Percentiles rank a stretch among this genome's conserved stretches.
phyloP scores from a whole-genome alignment of 1,284 basidiomycete species.

The Tilletia indica region DNA sequence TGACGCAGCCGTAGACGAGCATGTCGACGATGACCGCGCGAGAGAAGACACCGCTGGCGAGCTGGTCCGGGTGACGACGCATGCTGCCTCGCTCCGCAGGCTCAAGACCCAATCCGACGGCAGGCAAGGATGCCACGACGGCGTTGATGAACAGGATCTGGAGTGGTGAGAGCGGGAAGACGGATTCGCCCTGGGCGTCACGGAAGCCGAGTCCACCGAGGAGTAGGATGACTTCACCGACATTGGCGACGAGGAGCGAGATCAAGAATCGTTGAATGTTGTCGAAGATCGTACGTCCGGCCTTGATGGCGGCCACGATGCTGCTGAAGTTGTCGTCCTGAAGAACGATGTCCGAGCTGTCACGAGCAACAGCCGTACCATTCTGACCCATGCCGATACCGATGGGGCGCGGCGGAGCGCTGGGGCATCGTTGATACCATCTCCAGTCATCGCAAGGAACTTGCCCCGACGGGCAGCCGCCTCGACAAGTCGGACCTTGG shows the following conservation, averaged over 20 bases:
- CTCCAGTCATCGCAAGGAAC: constrained; percentile 49
- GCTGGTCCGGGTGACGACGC: constrained; percentile 42
- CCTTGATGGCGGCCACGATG: constrained; percentile 45
- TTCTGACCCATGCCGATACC: constrained; percentile 68
- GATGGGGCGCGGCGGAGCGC: constrained; percentile 61
- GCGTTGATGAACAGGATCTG: constrained; percentile 50
- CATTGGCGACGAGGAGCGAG: constrained; percentile 46
- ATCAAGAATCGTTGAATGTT: constrained; percentile 51
- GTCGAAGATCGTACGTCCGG: constrained; percentile 49
- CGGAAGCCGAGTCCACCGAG: constrained; percentile 47
- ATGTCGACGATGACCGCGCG: constrained; percentile 45
- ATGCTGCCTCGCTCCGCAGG: constrained; percentile 42
- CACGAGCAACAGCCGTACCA: constrained; percentile 71
- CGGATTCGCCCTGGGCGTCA: constrained; percentile 38
- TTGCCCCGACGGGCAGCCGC: constrained; percentile 38
- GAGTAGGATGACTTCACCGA: constrained; percentile 47
- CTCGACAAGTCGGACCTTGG: constrained; percentile 50
- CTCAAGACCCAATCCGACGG: constrained; percentile 48
- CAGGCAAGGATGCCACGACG: constrained; percentile 46
- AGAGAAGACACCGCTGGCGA: constrained; percentile 42
- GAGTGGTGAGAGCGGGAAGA: constrained; percentile 47
- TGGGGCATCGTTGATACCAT: constrained; percentile 66
- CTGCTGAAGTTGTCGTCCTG: constrained; percentile 48
- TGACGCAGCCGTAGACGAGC: constrained; percentile 42
- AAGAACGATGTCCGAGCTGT: constrained; percentile 55